These are phyloP conservation scores for Pseudogymnoascus sp. DNA, from an alignment of 2,329 filamentous ascomycete species.

Conservation along the genomic window DNA sequence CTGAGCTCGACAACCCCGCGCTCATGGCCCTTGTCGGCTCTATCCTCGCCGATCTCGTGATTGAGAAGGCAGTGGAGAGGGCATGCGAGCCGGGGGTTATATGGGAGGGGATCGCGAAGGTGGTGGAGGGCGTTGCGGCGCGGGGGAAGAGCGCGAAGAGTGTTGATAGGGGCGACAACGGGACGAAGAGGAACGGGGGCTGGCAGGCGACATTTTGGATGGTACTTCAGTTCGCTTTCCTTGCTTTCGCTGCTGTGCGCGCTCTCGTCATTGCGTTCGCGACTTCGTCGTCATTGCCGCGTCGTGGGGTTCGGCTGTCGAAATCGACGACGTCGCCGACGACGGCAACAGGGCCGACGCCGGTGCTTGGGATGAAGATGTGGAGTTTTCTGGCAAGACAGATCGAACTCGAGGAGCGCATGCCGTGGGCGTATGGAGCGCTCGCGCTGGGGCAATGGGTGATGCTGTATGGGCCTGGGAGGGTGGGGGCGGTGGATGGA, in stretches of 20 bases:
- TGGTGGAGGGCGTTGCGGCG: conserved; percentile 41
- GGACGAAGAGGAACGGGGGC: conserved; percentile 12
- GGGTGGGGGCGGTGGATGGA: conserved; percentile 64
- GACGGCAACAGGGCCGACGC: conserved; percentile 15
- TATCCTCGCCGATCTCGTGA: conserved; percentile 80
- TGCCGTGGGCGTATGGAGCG: conserved; percentile 81
- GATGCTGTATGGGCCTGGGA: conserved; percentile 64
- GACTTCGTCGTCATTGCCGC: conserved; percentile 58
- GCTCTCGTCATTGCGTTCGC: conserved; percentile 55
- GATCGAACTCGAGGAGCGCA: conserved; percentile 65
- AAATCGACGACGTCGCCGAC: neutral
- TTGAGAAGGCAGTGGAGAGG: conserved; percentile 74
- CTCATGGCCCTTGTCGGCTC: conserved; percentile 76
- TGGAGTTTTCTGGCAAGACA: conserved; percentile 68
- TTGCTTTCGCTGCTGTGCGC: conserved; percentile 52
- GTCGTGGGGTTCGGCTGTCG: conserved; percentile 19
- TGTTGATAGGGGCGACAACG: neutral
- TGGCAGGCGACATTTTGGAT: conserved; percentile 35
- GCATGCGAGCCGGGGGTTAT: conserved; percentile 81
- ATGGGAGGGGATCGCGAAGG: conserved; percentile 73
- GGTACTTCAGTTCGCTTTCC: conserved; percentile 40
- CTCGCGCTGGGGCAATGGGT: conserved; percentile 69
- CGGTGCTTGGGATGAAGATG: conserved; percentile 62
- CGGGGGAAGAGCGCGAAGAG: conserved; percentile 26
- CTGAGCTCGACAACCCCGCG: conserved; percentile 83